Base-by-base conservation (phyloP, 495 filamentous ascomycete species). In the Penicillium nucicola region DNA sequence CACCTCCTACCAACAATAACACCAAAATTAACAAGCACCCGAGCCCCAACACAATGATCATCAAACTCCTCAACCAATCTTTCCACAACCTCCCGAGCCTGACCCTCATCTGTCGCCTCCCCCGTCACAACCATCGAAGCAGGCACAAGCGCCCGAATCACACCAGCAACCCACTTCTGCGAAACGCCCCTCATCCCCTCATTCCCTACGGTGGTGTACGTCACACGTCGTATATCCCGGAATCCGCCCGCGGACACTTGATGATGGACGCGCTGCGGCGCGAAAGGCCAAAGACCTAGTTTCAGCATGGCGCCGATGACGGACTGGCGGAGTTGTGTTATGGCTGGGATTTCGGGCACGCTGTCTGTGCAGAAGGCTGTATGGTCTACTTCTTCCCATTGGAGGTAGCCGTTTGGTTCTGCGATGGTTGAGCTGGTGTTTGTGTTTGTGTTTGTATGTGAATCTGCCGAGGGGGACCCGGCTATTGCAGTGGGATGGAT, bases 351-450 rank as follows among this genome's bases (percentile, higher is more conserved):
- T 28, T 58, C 42, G 11, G 58, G 48, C 2, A 31, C 12, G n/a
- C 37, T 22, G 13, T 56, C 41, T 8, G 57, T 66, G 43, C 43
- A 50, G 47, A 64, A 55, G 0, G 41, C 48, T 7, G 51, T 50
- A 12, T 36, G 38, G 46, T 69, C 64, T 14, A 60, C 42, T 36
- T 73, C 70, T 50, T 61, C 62, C 70, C 70, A 73, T 53, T 71
- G 70, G 30, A 73, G 52, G 44, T 60, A 66, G 8, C 70, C 70
- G 10, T 58, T 61, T 28, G 63, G 66, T 45, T 64, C 68, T 71
- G n/a, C n/a, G n/a, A n/a, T n/a, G 20, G 20, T 22, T 22, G 2
- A 5, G 3, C 5, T 22, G 20, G 5, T 22, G 20, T 22, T 22
- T 22, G 5, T n/a, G 20, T 5, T 3, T 22, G 20, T 22, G 20